These are phyloP conservation scores for Wallacemonas sp. DNA, from an alignment of 208 protist genomes.

Conservation along the genomic window DNA sequence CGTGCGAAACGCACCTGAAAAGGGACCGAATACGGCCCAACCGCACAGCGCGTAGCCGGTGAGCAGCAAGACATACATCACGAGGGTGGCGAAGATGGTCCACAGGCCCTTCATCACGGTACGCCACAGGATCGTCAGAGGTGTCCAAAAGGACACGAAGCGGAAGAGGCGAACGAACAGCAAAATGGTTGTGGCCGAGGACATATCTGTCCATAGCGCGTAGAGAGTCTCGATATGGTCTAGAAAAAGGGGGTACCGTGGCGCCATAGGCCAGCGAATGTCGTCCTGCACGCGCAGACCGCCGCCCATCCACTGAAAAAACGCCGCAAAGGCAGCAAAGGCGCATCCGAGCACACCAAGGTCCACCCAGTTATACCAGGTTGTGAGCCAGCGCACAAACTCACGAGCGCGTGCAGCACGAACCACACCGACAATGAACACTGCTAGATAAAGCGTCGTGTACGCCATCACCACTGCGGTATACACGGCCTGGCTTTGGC, in stretches of 20 bases:
- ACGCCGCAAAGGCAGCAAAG: slow-evolving; percentile 9
- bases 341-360: slow-evolving; percentile 13
- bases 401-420: not conserved
- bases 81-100: not conserved
- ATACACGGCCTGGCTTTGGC: slow-evolving; percentile 10
- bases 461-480: slow-evolving; percentile 12
- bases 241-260: slow-evolving; percentile 8
- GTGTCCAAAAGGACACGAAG: slow-evolving; percentile 17
- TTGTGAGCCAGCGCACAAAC: not conserved
- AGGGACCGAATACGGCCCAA: slow-evolving; percentile 25
- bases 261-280: slow-evolving; percentile 7
- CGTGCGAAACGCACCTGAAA: slow-evolving; percentile 11
- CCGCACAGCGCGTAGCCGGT: slow-evolving; percentile 27
- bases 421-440: slow-evolving; percentile 9
- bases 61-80: slow-evolving; percentile 20
- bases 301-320: slow-evolving; percentile 14
- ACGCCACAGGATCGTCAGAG: slow-evolving; percentile 6
- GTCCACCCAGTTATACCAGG: slow-evolving; percentile 23
- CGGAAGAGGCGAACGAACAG: slow-evolving; percentile 23
- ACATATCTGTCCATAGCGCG: not conserved
- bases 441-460: slow-evolving; percentile 8
- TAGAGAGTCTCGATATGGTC: slow-evolving; percentile 11
- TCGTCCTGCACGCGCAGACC: not conserved
- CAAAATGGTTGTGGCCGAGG: slow-evolving; percentile 15
- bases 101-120: not conserved